A percentile compares a stretch with the other conserved stretches of the same genome.
Conservation (phyloP, 345 rosid genomes). For the Salix brachista region DNA sequence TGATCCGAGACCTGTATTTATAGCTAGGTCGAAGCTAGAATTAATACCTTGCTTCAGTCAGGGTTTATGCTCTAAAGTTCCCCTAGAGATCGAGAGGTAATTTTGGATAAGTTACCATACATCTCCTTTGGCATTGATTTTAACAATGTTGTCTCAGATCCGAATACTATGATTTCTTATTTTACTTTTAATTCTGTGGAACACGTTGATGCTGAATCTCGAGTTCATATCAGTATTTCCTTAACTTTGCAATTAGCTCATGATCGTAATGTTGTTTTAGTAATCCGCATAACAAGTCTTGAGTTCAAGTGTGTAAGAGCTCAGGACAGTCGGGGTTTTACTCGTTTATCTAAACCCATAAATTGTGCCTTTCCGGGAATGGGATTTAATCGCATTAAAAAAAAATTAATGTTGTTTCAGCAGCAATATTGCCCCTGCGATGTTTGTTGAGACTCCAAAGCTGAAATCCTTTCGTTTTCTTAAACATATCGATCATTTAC, state of each 20-base stretch:
- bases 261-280: neutral
- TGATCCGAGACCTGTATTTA: constrained; percentile 21
- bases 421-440: too few relatives aligned
- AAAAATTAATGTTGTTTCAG: too few relatives aligned
- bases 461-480: too few relatives aligned
- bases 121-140: neutral
- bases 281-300: too few relatives aligned
- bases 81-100: constrained; percentile 4
- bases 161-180: neutral
- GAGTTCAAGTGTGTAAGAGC: too few relatives aligned
- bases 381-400: too few relatives aligned
- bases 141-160: neutral
- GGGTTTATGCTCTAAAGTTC: constrained; percentile 24
- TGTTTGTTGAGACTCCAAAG: too few relatives aligned
- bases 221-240: too few relatives aligned
- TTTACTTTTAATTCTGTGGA: neutral
- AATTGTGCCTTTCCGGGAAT: fast-evolving
- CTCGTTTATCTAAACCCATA: fast-evolving
- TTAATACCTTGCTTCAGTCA: constrained; percentile 45
- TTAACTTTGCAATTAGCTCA: neutral
- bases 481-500: too few relatives aligned
- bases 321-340: fast-evolving
- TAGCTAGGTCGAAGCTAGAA: constrained; percentile 7
- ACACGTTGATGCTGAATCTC: neutral
- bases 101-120: constrained; percentile 3